A percentile compares a stretch with the other conserved stretches of the same genome.
Evolutionary conservation across 2,329 filamentous ascomycete species (phyloP).

Genomic region (Beauveria scarabaeidicola): DNA sequence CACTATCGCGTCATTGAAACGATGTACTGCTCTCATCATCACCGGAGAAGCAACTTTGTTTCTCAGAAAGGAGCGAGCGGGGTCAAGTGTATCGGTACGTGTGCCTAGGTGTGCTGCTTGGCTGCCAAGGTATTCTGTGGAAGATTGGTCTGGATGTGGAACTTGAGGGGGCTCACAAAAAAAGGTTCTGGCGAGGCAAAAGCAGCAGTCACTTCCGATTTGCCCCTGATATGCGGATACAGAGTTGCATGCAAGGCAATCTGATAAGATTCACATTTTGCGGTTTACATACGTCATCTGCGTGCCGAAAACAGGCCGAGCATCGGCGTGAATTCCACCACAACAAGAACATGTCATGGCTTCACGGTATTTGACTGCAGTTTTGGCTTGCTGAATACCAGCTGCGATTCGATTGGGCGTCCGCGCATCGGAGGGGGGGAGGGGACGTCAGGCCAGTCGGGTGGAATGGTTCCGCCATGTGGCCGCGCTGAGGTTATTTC

Average conservation of each 20-base stretch:
- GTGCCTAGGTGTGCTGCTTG: too few relatives aligned
- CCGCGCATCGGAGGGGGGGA: background rate
- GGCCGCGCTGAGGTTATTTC: background rate
- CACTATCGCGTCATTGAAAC: background rate
- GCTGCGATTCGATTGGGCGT: background rate
- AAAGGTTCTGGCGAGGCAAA: too few relatives aligned
- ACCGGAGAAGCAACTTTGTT: background rate
- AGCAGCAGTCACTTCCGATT: too few relatives aligned
- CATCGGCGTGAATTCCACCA: background rate
- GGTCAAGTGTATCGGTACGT: too few relatives aligned
- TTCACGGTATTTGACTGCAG: background rate
- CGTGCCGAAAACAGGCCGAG: background rate
- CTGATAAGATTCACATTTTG: background rate
- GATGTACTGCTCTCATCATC: background rate
- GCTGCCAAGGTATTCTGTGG: too few relatives aligned
- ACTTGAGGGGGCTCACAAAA: too few relatives aligned
- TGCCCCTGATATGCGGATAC: background rate
- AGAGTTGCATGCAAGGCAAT: background rate
- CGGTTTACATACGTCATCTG: background rate
- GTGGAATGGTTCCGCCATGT: background rate
- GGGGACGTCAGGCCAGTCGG: background rate
- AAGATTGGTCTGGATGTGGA: too few relatives aligned
- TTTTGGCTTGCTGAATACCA: background rate
- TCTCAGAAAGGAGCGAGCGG: background rate
- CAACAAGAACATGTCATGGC: background rate